Base-by-base conservation (phyloP, 2,329 filamentous ascomycete genomes). In the Fusarium subtropicale region DNA sequence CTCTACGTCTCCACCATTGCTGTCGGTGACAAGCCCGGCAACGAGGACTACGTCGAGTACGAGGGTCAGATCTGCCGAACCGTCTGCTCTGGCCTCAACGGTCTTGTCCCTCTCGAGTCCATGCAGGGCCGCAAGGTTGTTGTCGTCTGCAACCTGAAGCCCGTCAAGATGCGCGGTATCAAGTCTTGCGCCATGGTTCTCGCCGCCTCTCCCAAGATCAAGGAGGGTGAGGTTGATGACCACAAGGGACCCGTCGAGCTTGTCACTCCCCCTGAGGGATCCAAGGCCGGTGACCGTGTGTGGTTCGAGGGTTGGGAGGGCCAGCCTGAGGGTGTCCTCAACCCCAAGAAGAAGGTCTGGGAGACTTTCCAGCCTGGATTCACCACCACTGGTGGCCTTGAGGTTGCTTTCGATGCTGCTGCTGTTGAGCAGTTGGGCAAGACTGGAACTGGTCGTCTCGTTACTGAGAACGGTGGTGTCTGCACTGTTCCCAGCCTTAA, bases 261-360 rank as follows among this genome's bases (percentile, higher is more conserved):
- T 24, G 95, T 98, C 56, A 89, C 84, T 67, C 94, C 95, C 1
- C 96, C 96, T 2, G 87, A 86, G 20, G 93, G 88, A 41, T 86
- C 92, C 44, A 88, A 90, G 77, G 93, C 94, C 8, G 96, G 96
- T 61, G 93, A 97, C 78, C 86, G 92, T 16, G 92, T 98, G 53
- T 94, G 86, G 86, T 99, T 99, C 78, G 92, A 98, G 78, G 96
- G 96, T 48, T 99, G 93, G 90, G 87, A 93, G 80, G 94, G 93
- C 63, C 92, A 97, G 85, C 94, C 96, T 1, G 96, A 99, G 86
- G 91, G 91, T 67, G 89, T 95, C 53, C 87, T 99, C 60, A 99
- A 98, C 86, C 96, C 96, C 61, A 99, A 99, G 91, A 99, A 98
- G 90, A 98, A 98, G 90, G 85, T 98, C 66, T 98, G 95, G 94